Base-by-base conservation (phyloP, 106 monocot species). In the Iris macrosiphon region DNA sequence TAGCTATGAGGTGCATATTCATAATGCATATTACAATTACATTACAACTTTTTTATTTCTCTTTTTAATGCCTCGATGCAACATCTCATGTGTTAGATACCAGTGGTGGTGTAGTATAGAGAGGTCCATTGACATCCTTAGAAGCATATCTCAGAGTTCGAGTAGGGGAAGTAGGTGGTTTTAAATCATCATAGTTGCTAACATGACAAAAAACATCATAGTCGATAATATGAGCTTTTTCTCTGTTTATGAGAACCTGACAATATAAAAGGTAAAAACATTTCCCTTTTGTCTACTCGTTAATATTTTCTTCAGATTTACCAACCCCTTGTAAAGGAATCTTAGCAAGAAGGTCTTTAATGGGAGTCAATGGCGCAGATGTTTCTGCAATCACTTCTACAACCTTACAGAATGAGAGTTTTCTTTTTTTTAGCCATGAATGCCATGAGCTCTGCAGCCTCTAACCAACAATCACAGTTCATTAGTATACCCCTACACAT, bases 361-460 rank as follows among this genome's bases (percentile, higher is more conserved):
- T 73, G 9, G 85, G 81, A 40, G 52, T 72, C 15, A 69, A 57
- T 11, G 85, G 85, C 55, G 78, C 85, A 51, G 81, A 85, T 49
- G 75, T 82, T 66, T 91, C 85, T 39, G 91, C 91, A 50, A 91
- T 73, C 13, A 76, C 85, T 70, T 91, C 91, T 1, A 85, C 78
- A 18, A 91, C 79, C 54, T 91, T 91, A 66, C 77, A 91, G 55
- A 38, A 79, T 2, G 91, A 78, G 43, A 79, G 58, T 18, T 34
- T 67, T 44, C 72, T 85, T 45, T 91, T 79, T n/a, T 73, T 91
- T 40, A n/a, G 81, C 91, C 72, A 91, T 85, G 71, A 69, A 75
- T 27, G 85, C 91, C 49, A 91, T 72, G 30, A 91, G 78, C 41
- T 91, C 91, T 27, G 91, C 85, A 4, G 85, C 91, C 78, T 88